These are phyloP conservation scores for Globisporangium nodosum DNA, from an alignment of 352 stramenopile species.

Conservation along the genomic window DNA sequence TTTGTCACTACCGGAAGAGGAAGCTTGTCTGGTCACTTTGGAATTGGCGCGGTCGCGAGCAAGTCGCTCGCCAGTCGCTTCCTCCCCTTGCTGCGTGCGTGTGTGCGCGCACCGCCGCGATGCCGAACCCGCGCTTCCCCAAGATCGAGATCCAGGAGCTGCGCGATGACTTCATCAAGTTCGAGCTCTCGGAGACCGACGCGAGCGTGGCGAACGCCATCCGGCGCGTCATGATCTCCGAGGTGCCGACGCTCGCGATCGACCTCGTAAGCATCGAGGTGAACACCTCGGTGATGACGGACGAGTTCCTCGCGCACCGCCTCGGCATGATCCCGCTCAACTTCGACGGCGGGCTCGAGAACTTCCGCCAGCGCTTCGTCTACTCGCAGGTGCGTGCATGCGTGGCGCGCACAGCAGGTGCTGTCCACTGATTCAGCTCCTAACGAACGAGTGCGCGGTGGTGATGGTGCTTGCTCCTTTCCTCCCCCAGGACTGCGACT, in stretches of 20 bases:
- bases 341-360: conserved; percentile 81
- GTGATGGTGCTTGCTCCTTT: background rate
- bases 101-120: conserved; percentile 13
- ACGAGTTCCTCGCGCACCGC: conserved; percentile 98
- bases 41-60: background rate
- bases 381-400: conserved; percentile 45
- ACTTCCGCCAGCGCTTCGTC: conserved; percentile 88
- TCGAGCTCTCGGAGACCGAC: conserved; percentile 96
- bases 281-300: conserved; percentile 97
- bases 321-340: conserved; percentile 96
- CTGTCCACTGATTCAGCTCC: background rate
- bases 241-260: conserved; percentile 97
- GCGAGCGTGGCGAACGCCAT: conserved; percentile 96
- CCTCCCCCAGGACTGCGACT: conserved; percentile 71
- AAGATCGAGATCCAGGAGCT: conserved; percentile 95
- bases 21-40: background rate
- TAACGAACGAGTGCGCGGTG: too few species aligned
- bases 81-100: background rate
- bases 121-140: conserved; percentile 87
- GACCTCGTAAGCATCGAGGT: conserved; percentile 98
- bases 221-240: conserved; percentile 96
- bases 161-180: conserved; percentile 95
- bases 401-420: background rate
- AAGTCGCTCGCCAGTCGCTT: background rate
- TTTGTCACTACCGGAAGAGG: conserved; percentile 3